Conservation (phyloP, 2,329 filamentous ascomycete species). For the Colletotrichum costaricense region DNA sequence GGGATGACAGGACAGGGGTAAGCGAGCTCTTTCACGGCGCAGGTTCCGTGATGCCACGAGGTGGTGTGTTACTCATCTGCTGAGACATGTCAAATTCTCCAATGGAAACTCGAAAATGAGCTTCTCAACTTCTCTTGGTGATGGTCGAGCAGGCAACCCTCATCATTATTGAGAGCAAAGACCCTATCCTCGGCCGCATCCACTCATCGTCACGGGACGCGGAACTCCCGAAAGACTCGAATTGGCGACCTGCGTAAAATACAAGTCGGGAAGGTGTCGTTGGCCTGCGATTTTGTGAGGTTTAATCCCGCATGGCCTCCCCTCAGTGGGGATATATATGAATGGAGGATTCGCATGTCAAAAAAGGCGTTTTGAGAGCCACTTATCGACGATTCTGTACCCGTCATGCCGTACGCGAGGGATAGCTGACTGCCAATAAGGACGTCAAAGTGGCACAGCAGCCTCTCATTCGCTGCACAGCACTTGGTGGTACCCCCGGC, state of each 20-base stretch:
- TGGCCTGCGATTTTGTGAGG: neutral
- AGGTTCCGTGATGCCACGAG: slow-evolving; percentile 27
- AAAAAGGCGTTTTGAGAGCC: slow-evolving; percentile 2
- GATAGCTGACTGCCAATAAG: slow-evolving; percentile 27
- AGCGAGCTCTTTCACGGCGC: slow-evolving; percentile 24
- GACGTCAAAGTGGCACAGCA: slow-evolving; percentile 22
- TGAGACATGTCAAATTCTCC: slow-evolving; percentile 23
- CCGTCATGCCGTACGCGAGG: slow-evolving; percentile 16
- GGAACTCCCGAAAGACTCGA: slow-evolving; percentile 9
- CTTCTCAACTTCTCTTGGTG: slow-evolving; percentile 6
- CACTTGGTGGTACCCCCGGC: slow-evolving; percentile 4
- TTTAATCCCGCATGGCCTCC: neutral
- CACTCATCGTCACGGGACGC: slow-evolving; percentile 26
- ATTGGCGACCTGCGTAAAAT: neutral
- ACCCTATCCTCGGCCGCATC: slow-evolving; percentile 24
- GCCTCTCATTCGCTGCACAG: slow-evolving; percentile 27
- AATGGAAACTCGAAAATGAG: slow-evolving; percentile 19
- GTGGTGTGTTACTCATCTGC: slow-evolving; percentile 28
- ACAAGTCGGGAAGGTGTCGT: neutral
- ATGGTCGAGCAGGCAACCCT: slow-evolving; percentile 26
- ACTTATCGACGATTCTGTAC: slow-evolving; percentile 26
- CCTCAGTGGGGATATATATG: slow-evolving; percentile 3
- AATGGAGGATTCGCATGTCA: neutral
- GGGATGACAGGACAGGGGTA: slow-evolving; percentile 28
- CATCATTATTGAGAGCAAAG: slow-evolving; percentile 7